Conservation (phyloP, 1,139 yeast species). For the Taphrina populina region DNA sequence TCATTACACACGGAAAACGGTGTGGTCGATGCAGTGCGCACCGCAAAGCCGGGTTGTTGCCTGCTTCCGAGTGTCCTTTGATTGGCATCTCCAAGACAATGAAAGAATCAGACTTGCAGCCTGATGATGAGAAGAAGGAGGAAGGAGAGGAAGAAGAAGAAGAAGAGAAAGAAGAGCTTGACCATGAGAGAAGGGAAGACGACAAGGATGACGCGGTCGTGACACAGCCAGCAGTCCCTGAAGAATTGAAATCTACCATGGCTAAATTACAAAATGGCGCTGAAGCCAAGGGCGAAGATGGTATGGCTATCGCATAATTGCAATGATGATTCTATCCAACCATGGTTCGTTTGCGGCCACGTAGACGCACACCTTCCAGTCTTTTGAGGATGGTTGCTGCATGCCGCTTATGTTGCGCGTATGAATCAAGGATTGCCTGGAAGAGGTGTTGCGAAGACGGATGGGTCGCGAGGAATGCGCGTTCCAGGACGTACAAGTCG, state of each 20-base stretch:
- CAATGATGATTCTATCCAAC: constrained; percentile 54
- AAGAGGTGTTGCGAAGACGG: constrained; percentile 64
- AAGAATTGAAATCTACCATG: constrained; percentile 28
- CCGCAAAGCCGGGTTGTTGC: constrained; percentile 14
- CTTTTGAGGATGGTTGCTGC: constrained; percentile 50
- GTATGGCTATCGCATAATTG: constrained; percentile 9
- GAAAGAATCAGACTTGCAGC: constrained; percentile 28
- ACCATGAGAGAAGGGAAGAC: constrained; percentile 11
- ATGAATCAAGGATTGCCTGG: constrained; percentile 73
- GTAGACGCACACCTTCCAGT: constrained; percentile 76
- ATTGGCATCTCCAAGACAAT: constrained; percentile 19
- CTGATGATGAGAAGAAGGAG: constrained; percentile 6
- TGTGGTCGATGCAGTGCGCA: constrained; percentile 33
- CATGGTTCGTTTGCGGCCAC: constrained; percentile 96
- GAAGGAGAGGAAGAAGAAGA: constrained; percentile 35
- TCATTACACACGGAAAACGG: constrained; percentile 28
- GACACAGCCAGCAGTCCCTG: constrained; percentile 4
- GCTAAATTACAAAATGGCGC: constrained; percentile 34
- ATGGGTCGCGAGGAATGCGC: constrained; percentile 89
- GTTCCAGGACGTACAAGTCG: constrained; percentile 86
- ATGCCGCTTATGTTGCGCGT: constrained; percentile 44
- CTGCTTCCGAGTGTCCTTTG: constrained; percentile 21
- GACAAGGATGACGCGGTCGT: constrained; percentile 7
- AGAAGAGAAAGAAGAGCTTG: background rate
- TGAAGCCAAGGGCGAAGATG: constrained; percentile 20